Base-by-base conservation (phyloP, 2,329 filamentous ascomycete species). In the Verticillium klebahnii region DNA sequence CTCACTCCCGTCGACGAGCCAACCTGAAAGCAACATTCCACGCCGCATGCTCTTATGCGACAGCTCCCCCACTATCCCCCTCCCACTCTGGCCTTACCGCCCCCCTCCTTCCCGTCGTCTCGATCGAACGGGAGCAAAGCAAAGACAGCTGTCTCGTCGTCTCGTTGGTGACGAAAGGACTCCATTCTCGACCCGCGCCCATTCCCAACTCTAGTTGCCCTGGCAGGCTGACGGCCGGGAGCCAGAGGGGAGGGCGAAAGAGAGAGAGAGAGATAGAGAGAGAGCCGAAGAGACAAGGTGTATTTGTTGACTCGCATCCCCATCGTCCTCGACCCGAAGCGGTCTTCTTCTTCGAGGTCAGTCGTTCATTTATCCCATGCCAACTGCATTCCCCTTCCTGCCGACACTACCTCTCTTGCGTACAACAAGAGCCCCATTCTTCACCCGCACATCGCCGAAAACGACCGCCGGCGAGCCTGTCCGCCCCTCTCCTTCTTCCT, bases 291-390 rank as follows among this genome's bases (percentile, higher is more conserved):
- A 50, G 45, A 50, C 45, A 50, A 25, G 45, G 45, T 54, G 63
- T 64, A 63, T 65, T 63, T 65, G 63, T 65, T 65, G 63, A 65
- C 63, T 60, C 58, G 58, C 59, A 55, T 56, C 60, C 60, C 62
- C 56, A 8, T 50, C 45, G 23, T 50, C 45, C 45, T 60, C 62
- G n/a, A 50, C 60, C 59, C 34, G 36, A 58, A 58, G 57, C 55
- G 36, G 62, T 11, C 19, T 25, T 3, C 19, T 50, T 25, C 45
- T 9, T 50, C 45, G n/a, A 23, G 45, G 19, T 19, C 25, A 14
- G 45, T 50, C 45, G 19, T 50, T 50, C 45, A 25, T 50, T 50
- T 25, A 50, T 50, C 45, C 45, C 45, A 50, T 50, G 5, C 45
- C 45, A 50, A 50, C 45, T 50, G 45, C 45, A 50, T 23, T 23